Evolutionary conservation across 441 rosid genomes (phyloP).

Genomic region (Sinapis alba): DNA sequence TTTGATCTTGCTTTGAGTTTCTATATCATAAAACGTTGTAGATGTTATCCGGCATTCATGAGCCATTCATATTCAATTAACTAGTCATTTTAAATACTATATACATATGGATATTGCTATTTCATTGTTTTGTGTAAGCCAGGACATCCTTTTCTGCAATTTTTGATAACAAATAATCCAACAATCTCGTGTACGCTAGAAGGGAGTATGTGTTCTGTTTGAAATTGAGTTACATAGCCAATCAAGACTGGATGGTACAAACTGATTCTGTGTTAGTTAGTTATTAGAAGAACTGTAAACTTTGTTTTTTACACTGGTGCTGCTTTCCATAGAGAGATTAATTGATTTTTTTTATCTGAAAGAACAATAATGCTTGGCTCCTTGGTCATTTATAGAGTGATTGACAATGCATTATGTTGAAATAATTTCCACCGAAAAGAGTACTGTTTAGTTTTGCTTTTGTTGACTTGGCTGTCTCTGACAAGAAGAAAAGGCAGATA

Average conservation of each 20-base stretch:
- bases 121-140: slow-evolving; percentile 1
- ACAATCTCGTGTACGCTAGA: neutral
- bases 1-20: slow-evolving; percentile 13
- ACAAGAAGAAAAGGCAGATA: slow-evolving; percentile 31
- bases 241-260: slow-evolving; percentile 14
- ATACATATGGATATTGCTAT: slow-evolving; percentile 4
- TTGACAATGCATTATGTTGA: slow-evolving; percentile 20
- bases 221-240: slow-evolving; percentile 8
- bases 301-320: slow-evolving; percentile 5
- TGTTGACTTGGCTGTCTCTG: slow-evolving; percentile 35
- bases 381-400: slow-evolving; percentile 13
- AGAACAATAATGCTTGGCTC: neutral
- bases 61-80: neutral
- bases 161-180: neutral
- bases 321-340: neutral
- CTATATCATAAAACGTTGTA: neutral
- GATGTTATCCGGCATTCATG: slow-evolving; percentile 5
- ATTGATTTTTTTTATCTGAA: neutral
- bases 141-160: neutral
- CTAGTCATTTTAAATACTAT: slow-evolving; percentile 6
- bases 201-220: neutral
- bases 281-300: slow-evolving; percentile 10
- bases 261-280: slow-evolving; percentile 7
- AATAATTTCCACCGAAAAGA: slow-evolving; percentile 10
- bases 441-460: slow-evolving; percentile 16